Base-by-base conservation (phyloP, 106 monocot genomes). In the Hemerocallis citrina region DNA sequence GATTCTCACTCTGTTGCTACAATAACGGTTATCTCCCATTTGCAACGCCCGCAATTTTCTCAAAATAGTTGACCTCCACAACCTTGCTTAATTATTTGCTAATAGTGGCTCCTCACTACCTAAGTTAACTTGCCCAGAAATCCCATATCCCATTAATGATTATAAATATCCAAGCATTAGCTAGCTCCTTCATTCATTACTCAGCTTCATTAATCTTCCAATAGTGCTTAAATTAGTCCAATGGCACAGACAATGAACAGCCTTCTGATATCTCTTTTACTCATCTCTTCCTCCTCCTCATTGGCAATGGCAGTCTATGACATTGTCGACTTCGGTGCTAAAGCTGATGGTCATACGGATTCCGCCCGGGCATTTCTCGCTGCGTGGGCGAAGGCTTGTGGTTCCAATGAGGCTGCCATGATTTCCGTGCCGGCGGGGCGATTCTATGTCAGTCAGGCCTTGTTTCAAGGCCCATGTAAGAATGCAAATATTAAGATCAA, bases 321-420 rank as follows among this genome's bases (percentile, higher is more conserved):
- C 44, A 52, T 81, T 3, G 42, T 68, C 2, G 37, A 71, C 37
- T 72, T 39, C 28, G 86, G 81, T 2, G 81, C 86, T 6, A 72
- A 59, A 9, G 9, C 77, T 20, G 72, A 58, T 24, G 78, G 81
- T 9, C 22, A 23, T 15, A 72, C 56, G 5, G 86, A 81, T 52
- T 44, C 81, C 0, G 75, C 81, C 15, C 50, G 63, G 57, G 15
- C 82, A 8, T 68, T 87, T 49, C 54, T 79, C 7, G 29, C n/a
- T 8, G 78, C 86, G 3, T 87, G 86, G 86, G 55, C 48, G 3
- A 68, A 45, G 5, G 72, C 82, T 7, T 87, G 86, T 54, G 21
- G 49, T 6, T 27, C 68, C 10, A 33, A 5, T 6, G 48, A 34
- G 21, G 49, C 75, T 14, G 65, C 82, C 7, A 34, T 43, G 1